These are phyloP conservation scores for Colletotrichum phormii DNA, from an alignment of 2,329 filamentous ascomycete species.

Conservation along the genomic window DNA sequence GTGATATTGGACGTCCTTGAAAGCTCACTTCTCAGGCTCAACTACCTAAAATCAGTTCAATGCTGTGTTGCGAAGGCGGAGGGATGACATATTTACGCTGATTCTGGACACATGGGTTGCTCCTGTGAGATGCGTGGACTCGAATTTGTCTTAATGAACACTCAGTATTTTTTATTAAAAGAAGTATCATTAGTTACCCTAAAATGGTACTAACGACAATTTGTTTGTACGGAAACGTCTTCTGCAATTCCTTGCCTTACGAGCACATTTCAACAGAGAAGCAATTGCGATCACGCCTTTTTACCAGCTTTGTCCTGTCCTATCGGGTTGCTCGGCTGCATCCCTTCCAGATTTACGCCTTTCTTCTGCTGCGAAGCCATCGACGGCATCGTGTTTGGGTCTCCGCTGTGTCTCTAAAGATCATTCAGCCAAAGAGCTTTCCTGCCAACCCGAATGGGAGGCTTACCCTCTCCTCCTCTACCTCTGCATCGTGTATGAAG, in stretches of 20 bases:
- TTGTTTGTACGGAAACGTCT: not conserved
- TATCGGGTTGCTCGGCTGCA: not conserved
- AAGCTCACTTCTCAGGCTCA: too few species aligned
- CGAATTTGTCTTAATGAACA: too few species aligned
- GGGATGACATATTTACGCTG: too few species aligned
- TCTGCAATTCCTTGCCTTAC: too few species aligned
- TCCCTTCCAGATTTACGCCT: constrained; percentile 4
- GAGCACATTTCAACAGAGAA: not conserved
- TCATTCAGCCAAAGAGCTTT: not conserved
- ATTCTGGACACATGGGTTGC: too few species aligned
- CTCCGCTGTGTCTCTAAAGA: constrained; percentile 24
- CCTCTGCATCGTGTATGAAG: constrained; percentile 49
- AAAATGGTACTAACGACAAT: not conserved
- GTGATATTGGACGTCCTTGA: too few species aligned
- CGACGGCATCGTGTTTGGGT: constrained; percentile 14
- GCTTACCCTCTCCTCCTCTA: constrained; percentile 46
- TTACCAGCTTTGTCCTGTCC: constrained; percentile 10
- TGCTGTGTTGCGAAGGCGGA: too few species aligned
- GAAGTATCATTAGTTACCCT: not conserved
- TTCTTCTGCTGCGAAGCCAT: constrained; percentile 23
- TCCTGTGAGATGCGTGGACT: too few species aligned
- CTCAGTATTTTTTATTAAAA: too few species aligned
- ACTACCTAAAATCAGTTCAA: too few species aligned
- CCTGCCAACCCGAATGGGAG: not conserved
- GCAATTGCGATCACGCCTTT: not conserved